Percentiles rank a stretch among this genome's conserved stretches.
These are phyloP conservation scores for Sarcocystis neurona DNA, from an alignment of 169 alveolate genomes.

Conservation along the genomic window DNA sequence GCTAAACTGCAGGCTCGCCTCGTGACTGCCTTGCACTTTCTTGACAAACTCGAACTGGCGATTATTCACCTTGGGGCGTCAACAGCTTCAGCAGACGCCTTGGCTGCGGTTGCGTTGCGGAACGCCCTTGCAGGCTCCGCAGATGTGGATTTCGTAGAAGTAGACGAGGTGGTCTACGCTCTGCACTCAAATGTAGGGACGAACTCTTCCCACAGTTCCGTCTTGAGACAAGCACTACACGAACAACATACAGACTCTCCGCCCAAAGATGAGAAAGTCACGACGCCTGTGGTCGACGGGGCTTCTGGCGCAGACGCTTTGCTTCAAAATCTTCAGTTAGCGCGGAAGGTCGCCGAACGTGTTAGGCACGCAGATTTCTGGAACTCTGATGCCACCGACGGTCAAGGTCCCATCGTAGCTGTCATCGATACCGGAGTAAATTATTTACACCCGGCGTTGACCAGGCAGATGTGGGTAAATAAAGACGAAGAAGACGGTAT, in stretches of 20 bases:
- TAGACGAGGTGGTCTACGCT: slow-evolving; percentile 31
- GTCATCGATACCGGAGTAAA: slow-evolving; percentile 76
- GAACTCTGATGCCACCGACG: background rate
- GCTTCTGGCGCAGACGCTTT: too few species aligned
- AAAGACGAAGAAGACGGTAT: slow-evolving; percentile 66
- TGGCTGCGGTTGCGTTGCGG: background rate
- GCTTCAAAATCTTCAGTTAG: background rate
- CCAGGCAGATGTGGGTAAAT: slow-evolving; percentile 71
- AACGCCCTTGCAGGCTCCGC: background rate
- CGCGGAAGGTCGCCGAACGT: background rate
- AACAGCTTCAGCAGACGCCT: background rate
- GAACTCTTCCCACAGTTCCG: too few species aligned
- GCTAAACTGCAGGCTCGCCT: slow-evolving; percentile 18
- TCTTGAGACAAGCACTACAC: too few species aligned
- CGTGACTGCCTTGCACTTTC: background rate
- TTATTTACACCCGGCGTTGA: slow-evolving; percentile 68
- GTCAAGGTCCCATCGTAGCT: slow-evolving; percentile 62
- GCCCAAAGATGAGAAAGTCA: slow-evolving; percentile 34
- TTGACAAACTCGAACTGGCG: slow-evolving; percentile 3
- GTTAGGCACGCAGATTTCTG: too few species aligned
- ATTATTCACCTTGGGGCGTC: background rate
- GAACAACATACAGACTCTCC: too few species aligned
- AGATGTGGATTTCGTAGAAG: slow-evolving; percentile 16
- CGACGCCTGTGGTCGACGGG: slow-evolving; percentile 28
- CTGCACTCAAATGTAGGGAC: too few species aligned